phyloP scores from a whole-genome alignment of 768 basidiomycete species.

The Tylopilus balloui region DNA sequence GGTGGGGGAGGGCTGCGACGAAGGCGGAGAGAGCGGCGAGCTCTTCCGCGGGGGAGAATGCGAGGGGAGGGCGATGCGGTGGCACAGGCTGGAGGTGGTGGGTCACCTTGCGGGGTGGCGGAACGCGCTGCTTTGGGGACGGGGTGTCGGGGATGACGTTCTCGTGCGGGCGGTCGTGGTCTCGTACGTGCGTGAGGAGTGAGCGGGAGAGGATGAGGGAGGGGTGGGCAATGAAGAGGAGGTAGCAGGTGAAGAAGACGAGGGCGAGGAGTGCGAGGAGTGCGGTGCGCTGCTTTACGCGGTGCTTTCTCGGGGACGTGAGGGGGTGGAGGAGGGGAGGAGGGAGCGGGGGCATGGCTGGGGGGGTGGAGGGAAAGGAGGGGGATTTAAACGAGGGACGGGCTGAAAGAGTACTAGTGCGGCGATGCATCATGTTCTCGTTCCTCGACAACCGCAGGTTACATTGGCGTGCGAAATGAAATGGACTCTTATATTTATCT shows the following conservation, averaged over 20 bases:
- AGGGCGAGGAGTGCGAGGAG: slow-evolving; percentile 52
- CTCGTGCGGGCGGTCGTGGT: slow-evolving; percentile 5
- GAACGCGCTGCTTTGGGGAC: not conserved
- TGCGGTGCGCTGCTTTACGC: slow-evolving; percentile 48
- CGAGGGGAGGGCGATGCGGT: slow-evolving; percentile 36
- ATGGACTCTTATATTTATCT: not conserved
- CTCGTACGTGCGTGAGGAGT: slow-evolving; percentile 24
- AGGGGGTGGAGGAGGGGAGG: slow-evolving; percentile 26
- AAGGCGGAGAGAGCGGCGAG: slow-evolving; percentile 73
- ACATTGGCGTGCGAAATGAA: not conserved
- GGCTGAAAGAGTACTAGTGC: slow-evolving; percentile 24
- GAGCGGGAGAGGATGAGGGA: slow-evolving; percentile 37
- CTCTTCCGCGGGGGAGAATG: slow-evolving; percentile 54
- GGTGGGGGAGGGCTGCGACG: slow-evolving; percentile 65
- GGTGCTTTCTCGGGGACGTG: slow-evolving; percentile 27
- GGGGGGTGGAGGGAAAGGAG: too few relatives aligned
- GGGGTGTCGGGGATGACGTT: slow-evolving; percentile 24
- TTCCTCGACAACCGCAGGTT: not conserved
- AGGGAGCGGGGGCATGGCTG: slow-evolving; percentile 30
- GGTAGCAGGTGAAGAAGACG: slow-evolving; percentile 48
- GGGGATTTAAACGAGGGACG: slow-evolving; percentile 19
- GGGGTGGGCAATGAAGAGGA: slow-evolving; percentile 48
- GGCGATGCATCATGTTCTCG: slow-evolving; percentile 21
- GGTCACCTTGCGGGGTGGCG: slow-evolving; percentile 20
- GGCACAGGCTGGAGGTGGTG: slow-evolving; percentile 8